Base-by-base conservation (phyloP, 345 rosid species). In the Excoecaria agallocha region DNA sequence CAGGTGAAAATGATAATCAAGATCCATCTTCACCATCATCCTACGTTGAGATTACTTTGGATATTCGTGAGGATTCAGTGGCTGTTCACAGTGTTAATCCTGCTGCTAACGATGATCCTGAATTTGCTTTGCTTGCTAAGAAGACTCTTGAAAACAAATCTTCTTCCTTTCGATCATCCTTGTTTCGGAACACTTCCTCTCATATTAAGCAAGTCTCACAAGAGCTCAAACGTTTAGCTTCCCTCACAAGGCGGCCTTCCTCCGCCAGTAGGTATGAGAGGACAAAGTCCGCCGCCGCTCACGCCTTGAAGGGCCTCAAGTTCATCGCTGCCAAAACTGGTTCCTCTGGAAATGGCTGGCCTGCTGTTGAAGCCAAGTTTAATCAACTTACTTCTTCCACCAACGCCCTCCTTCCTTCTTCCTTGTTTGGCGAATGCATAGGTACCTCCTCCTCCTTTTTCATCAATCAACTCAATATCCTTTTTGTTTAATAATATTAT, bases 51-150 rank as follows among this genome's bases (percentile, higher is more conserved):
- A 90, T 93, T 78, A 93, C 98, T 43, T 84, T 91, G 5, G 97
- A 91, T 80, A 89, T 93, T 51, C 82, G 86, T 35, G 92, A 91
- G 52, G 97, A 90, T 41, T 85, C 95, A 0, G 93, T 93, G 3
- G 95, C 91, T 11, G 97, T 93, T 17, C 97, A 93, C 81, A 91
- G 98, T 71, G 97, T 93, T 58, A 91, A 91, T 13, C 81, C 86
- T 5, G 92, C 95, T 12, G 87, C 76, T 3, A 12, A 59, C 15
- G 93, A 92, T 63, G 97, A 92, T 63, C 94, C 96, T 0, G 94
- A 89, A 81, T 72, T 92, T 54, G 72, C 96, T 1, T 83, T 90
- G 22, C 83, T 93, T 17, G 89, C 94, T 8, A 88, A 77, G 88
- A 81, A 81, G 80, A 87, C 92, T 8, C 81, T 90, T n/a, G 96